Evolutionary conservation across 1,284 basidiomycete genomes (phyloP).

Genomic region (Salmacisia buchloeana): DNA sequence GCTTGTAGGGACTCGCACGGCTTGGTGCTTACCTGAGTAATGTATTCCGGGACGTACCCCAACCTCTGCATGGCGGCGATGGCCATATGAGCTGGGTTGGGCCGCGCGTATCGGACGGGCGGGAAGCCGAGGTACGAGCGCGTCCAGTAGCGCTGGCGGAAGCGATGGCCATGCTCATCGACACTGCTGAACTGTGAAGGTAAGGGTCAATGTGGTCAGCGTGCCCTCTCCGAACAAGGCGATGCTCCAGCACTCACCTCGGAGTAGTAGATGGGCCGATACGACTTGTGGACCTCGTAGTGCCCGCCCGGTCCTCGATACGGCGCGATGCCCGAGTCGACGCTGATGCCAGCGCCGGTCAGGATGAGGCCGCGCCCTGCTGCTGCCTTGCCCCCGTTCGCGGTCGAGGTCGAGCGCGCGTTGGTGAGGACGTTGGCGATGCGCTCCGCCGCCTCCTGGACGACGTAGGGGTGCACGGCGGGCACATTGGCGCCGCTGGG

Average conservation of each 20-base stretch:
- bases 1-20: background rate
- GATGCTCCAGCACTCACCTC: slow-evolving; percentile 15
- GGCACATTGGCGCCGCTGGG: slow-evolving; percentile 23
- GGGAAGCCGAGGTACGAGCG: slow-evolving; percentile 48
- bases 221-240: background rate
- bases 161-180: slow-evolving; percentile 25
- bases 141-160: slow-evolving; percentile 45
- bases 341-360: slow-evolving; percentile 42
- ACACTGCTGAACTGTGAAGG: slow-evolving; percentile 25
- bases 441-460: slow-evolving; percentile 25
- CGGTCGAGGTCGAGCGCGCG: too few species aligned
- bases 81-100: slow-evolving; percentile 44
- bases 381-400: slow-evolving; percentile 27
- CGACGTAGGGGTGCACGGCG: slow-evolving; percentile 20
- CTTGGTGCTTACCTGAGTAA: slow-evolving; percentile 27
- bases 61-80: slow-evolving; percentile 42
- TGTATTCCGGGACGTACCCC: slow-evolving; percentile 36
- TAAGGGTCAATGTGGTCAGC: background rate
- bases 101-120: slow-evolving; percentile 36
- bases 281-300: slow-evolving; percentile 42
- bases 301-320: slow-evolving; percentile 46
- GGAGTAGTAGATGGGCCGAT: slow-evolving; percentile 49
- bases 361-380: background rate
- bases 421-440: slow-evolving; percentile 26
- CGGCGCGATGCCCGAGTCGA: slow-evolving; percentile 48